phyloP scores from a whole-genome alignment of 1,284 basidiomycete genomes.

The Ustilago cynodontis region DNA sequence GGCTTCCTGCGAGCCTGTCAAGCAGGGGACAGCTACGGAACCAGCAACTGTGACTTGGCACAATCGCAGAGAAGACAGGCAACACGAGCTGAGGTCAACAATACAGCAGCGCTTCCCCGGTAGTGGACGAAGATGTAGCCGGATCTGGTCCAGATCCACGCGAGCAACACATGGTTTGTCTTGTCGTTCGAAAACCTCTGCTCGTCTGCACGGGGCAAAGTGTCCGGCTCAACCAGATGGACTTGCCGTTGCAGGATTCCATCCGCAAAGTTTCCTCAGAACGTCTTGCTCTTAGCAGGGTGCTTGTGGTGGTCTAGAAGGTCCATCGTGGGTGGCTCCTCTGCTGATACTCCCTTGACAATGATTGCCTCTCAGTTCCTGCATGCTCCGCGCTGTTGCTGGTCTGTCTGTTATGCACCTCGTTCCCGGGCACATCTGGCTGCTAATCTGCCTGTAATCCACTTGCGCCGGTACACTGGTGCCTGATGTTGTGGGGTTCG shows the following conservation, averaged over 20 bases:
- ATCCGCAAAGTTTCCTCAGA: neutral
- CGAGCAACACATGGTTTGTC: constrained; percentile 19
- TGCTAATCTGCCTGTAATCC: neutral
- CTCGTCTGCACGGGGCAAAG: neutral
- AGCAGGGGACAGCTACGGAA: too few species aligned
- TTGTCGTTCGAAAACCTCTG: neutral
- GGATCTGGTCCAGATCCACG: constrained; percentile 11
- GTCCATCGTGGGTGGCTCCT: neutral
- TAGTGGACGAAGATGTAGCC: constrained; percentile 13
- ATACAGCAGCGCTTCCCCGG: neutral
- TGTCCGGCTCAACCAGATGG: constrained; percentile 4
- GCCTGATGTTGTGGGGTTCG: neutral
- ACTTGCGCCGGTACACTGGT: constrained; percentile 1
- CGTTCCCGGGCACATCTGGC: neutral
- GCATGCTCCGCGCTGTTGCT: neutral
- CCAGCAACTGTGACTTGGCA: neutral
- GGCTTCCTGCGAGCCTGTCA: too few species aligned
- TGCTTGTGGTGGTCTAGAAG: constrained; percentile 3
- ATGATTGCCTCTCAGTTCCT: neutral
- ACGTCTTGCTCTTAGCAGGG: neutral
- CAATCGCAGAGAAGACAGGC: neutral
- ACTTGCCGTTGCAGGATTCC: neutral
- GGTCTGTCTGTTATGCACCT: neutral
- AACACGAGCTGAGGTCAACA: too few species aligned
- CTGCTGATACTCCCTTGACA: neutral